A percentile compares a stretch with the other conserved stretches of the same genome.
Evolutionary conservation across 805 yeast species (phyloP).

Genomic region (Scheffersomyces lignosus): DNA sequence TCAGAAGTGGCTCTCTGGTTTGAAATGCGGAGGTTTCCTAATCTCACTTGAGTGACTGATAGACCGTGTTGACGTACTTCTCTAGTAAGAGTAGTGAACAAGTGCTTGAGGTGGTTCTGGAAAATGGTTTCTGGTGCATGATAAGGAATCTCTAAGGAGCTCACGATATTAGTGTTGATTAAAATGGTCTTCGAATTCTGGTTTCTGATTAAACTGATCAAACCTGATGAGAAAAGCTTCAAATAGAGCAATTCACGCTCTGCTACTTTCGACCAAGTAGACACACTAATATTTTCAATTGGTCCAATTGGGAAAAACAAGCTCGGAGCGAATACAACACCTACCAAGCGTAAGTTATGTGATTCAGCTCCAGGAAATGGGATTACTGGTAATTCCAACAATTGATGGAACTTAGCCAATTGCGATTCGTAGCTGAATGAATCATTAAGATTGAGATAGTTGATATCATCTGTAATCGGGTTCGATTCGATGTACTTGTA

Average conservation of each 20-base stretch:
- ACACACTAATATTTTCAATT: conserved; percentile 51
- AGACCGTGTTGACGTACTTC: conserved; percentile 37
- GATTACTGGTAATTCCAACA: conserved; percentile 53
- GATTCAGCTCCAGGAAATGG: conserved; percentile 61
- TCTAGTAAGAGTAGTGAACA: conserved; percentile 35
- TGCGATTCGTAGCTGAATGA: conserved; percentile 47
- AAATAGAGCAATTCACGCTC: conserved; percentile 50
- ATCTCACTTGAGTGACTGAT: conserved; percentile 38
- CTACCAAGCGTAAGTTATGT: conserved; percentile 57
- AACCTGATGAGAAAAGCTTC: conserved; percentile 53
- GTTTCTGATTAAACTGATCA: conserved; percentile 52
- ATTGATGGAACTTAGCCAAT: conserved; percentile 47
- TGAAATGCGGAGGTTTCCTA: conserved; percentile 40
- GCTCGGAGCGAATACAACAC: conserved; percentile 70
- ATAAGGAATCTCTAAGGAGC: conserved; percentile 56
- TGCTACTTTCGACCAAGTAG: conserved; percentile 53
- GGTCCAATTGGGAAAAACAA: conserved; percentile 69
- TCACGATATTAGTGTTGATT: conserved; percentile 56
- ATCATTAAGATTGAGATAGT: conserved; percentile 58
- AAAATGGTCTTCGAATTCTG: conserved; percentile 52
- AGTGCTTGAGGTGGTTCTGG: conserved; percentile 42
- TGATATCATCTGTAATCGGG: conserved; percentile 68
- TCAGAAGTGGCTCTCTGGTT: conserved; percentile 16
- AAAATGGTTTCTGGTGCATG: conserved; percentile 63
- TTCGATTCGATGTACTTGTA: conserved; percentile 47